Evolutionary conservation across 257 asterid species (phyloP).

Genomic region (Fraxinus pennsylvanica): DNA sequence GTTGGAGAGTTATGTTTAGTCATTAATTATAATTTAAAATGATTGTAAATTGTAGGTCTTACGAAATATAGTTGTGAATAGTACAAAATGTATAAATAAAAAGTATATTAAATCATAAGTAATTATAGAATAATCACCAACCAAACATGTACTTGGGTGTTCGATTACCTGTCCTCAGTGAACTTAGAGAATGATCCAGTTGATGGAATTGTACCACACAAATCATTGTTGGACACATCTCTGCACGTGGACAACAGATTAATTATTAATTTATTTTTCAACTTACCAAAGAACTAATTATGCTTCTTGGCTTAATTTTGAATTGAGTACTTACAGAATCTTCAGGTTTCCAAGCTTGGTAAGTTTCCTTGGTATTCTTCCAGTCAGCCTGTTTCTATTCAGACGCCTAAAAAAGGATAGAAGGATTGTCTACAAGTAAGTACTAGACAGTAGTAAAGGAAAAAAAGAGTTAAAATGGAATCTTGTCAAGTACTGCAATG

Average conservation of each 20-base stretch:
- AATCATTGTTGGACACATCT: conserved; percentile 59
- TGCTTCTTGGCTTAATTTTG: neutral
- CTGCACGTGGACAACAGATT: conserved; percentile 31
- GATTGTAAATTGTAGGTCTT: no score
- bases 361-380: conserved; percentile 65
- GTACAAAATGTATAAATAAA: no score
- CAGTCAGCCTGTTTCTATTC: conserved; percentile 53
- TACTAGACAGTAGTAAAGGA: no score
- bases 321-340: conserved; percentile 48
- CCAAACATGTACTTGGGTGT: no score
- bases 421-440: neutral
- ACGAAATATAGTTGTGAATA: no score
- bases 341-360: conserved; percentile 57
- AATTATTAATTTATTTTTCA: neutral
- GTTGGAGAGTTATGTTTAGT: no score
- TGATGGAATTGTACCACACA: conserved; percentile 64
- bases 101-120: no score
- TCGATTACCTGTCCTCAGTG: conserved; percentile 48
- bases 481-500: no score
- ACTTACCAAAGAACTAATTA: no score
- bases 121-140: no score
- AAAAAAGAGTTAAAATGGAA: no score
- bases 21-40: no score
- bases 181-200: conserved; percentile 60
- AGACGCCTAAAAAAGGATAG: conserved; percentile 41